These are phyloP conservation scores for Kregervanrija fluxuum DNA, from an alignment of 805 yeast genomes.

Conservation along the genomic window DNA sequence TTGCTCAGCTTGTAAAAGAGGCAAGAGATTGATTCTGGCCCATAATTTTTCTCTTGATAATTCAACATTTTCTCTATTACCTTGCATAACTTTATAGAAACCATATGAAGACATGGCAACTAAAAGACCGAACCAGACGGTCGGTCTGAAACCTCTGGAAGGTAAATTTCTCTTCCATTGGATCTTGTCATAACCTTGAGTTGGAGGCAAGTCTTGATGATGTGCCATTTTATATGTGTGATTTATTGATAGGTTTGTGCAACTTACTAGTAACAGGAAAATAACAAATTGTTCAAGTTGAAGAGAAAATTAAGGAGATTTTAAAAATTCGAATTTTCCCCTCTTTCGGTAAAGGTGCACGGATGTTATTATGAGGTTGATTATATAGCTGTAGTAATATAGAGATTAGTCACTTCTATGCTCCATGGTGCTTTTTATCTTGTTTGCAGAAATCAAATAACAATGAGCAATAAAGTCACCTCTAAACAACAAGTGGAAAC, in stretches of 20 bases:
- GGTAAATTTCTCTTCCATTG: slow-evolving; percentile 90
- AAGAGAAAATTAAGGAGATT: not conserved
- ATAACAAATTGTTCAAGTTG: not conserved
- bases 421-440: not conserved
- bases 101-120: slow-evolving; percentile 64
- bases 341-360: not conserved
- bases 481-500: slow-evolving; percentile 40
- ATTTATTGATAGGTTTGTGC: not conserved
- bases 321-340: not conserved
- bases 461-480: slow-evolving; percentile 44
- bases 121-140: slow-evolving; percentile 59
- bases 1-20: slow-evolving; percentile 72
- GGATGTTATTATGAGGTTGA: too few relatives aligned
- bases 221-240: slow-evolving; percentile 17
- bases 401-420: too few relatives aligned
- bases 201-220: slow-evolving; percentile 78
- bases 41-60: slow-evolving; percentile 68
- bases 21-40: slow-evolving; percentile 67
- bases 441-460: not conserved
- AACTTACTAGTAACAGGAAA: not conserved
- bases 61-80: slow-evolving; percentile 71
- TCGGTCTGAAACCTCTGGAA: slow-evolving; percentile 76
- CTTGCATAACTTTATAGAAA: slow-evolving; percentile 56
- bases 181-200: slow-evolving; percentile 76
- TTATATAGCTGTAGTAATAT: too few relatives aligned